Conservation (phyloP, 1,284 basidiomycete genomes). For the Agroathelia rolfsii region DNA sequence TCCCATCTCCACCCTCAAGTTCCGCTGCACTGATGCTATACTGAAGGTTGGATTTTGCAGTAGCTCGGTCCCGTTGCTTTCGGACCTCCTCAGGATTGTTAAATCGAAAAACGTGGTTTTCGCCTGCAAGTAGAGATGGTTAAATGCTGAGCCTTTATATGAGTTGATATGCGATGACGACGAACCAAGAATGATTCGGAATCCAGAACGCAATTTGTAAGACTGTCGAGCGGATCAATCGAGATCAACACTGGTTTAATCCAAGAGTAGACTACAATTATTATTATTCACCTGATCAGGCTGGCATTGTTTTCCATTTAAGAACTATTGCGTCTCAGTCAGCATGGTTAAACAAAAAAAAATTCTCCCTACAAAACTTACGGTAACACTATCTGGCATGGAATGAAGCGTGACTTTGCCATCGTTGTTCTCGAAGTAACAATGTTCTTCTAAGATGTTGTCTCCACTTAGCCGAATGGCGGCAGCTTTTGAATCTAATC, state of each 20-base stretch:
- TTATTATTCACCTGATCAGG: slow-evolving; percentile 52
- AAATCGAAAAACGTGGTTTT: slow-evolving; percentile 96
- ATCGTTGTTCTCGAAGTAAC: slow-evolving; percentile 80
- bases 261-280: slow-evolving; percentile 8
- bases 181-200: slow-evolving; percentile 86
- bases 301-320: slow-evolving; percentile 85
- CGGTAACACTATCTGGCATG: slow-evolving; percentile 75
- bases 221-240: slow-evolving; percentile 32
- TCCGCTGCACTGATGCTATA: slow-evolving; percentile 55
- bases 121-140: slow-evolving; percentile 44
- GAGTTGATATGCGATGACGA: slow-evolving; percentile 8
- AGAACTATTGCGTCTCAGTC: slow-evolving; percentile 39
- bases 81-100: slow-evolving; percentile 94
- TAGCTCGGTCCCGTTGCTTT: slow-evolving; percentile 75
- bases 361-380: slow-evolving; percentile 27
- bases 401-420: slow-evolving; percentile 79
- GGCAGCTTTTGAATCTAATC: slow-evolving; percentile 72
- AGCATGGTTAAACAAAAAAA: too few species aligned
- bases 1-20: slow-evolving; percentile 38
- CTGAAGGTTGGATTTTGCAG: slow-evolving; percentile 57
- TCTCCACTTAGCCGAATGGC: slow-evolving; percentile 89
- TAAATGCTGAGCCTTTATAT: slow-evolving; percentile 8
- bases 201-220: slow-evolving; percentile 83
- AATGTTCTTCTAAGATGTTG: slow-evolving; percentile 89
- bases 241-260: slow-evolving; percentile 15